A percentile compares a stretch with the other conserved stretches of the same genome.
Conservation (phyloP, 345 rosid genomes). For the Raphanus raphanistrum region DNA sequence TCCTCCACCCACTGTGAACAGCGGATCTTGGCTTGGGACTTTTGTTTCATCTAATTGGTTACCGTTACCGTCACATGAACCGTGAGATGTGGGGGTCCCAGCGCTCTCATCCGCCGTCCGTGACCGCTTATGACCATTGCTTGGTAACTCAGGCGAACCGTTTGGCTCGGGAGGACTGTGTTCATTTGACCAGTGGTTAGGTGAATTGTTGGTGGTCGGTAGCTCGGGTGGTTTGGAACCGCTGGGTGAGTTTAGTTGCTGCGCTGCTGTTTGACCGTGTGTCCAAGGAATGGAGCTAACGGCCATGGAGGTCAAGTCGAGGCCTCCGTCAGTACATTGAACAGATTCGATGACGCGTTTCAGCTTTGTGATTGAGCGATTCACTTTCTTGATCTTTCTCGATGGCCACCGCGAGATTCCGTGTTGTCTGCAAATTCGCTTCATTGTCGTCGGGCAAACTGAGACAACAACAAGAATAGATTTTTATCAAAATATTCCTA, state of each 20-base stretch:
- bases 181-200: conserved; percentile 45
- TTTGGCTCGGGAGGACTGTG: conserved; percentile 44
- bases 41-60: conserved; percentile 58
- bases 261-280: conserved; percentile 54
- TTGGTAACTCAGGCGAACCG: conserved; percentile 46
- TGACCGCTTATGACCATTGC: conserved; percentile 44
- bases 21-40: conserved; percentile 45
- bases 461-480: conserved; percentile 30
- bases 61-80: conserved; percentile 61
- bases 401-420: conserved; percentile 98
- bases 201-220: conserved; percentile 39
- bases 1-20: conserved; percentile 22
- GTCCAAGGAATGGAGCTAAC: conserved; percentile 76
- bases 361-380: conserved; percentile 79
- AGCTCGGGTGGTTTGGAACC: conserved; percentile 28
- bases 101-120: conserved; percentile 50
- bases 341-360: conserved; percentile 87
- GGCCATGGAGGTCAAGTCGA: conserved; percentile 56
- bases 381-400: conserved; percentile 93
- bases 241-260: conserved; percentile 50
- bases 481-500: not conserved
- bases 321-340: conserved; percentile 73
- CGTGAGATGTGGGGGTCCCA: conserved; percentile 78
- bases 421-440: conserved; percentile 96
- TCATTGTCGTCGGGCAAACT: conserved; percentile 99